Evolutionary conservation across 2,329 filamentous ascomycete species (phyloP), one percentile per base, ranked within the genome.

Genomic region (Didymella segeticola): DNA sequence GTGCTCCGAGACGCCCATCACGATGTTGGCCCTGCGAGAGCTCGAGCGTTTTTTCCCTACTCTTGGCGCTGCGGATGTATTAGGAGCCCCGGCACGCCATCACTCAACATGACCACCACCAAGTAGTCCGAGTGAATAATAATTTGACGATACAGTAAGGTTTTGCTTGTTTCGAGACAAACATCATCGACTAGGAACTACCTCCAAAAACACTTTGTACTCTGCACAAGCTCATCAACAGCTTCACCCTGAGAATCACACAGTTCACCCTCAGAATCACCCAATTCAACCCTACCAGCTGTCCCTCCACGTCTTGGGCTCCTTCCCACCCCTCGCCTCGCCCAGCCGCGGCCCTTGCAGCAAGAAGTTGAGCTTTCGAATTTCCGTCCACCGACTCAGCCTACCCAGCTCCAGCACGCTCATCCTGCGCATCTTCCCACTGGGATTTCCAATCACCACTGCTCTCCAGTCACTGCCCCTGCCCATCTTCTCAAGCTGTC

Each of bases 371-470:
- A 81, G 62, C 68, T 75, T 78, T 39, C 79, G 64, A 47, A 93
- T 91, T 72, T 91, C 89, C 20, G 84, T 88, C 86, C 88, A 93
- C 33, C 89, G 79, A 43, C 83, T 88, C 79, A 88, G 78, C 29
- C 78, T 75, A 0, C 89, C 89, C 53, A 90, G 75, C 71, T 93
- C 89, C 14, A 93, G 77, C 20, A 91, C 70, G 68, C 85, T 91
- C 81, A 92, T 86, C 56, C 86, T 82, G 43, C 89, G 81, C 65
- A 83, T 84, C 71, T 86, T 87, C 39, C 87, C 84, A 37, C 83
- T 85, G 11, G 89, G 88, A 66, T 89, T 88, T 11, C 89, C 89
- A 67, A 91, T 84, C 59, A 91, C 83, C 23, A 87, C 80, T 1
- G 89, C 86, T 53, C 84, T 84, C 88, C 87, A 91, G 39, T 87